These are phyloP conservation scores for Eucalyptus globulus DNA, from an alignment of 345 rosid species.

Conservation along the genomic window DNA sequence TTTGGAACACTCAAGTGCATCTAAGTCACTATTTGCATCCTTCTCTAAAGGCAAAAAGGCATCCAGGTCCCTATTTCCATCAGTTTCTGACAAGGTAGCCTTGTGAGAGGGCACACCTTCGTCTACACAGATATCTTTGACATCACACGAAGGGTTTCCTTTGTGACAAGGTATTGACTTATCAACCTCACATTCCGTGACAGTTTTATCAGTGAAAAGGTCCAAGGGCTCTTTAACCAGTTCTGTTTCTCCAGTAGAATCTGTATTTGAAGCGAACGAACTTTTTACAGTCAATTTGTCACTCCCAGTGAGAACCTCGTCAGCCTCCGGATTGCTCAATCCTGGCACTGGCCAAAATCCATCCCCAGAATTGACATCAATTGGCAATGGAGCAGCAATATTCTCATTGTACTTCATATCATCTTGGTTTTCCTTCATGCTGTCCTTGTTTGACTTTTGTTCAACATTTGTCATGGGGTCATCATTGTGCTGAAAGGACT, in stretches of 20 bases:
- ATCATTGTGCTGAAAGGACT: neutral
- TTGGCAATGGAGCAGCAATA: conserved; percentile 1
- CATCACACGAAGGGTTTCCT: conserved; percentile 38
- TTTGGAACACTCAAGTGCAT: neutral
- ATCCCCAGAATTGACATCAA: neutral
- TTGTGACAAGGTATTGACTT: conserved; percentile 57
- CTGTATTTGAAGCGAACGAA: neutral
- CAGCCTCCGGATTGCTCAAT: conserved; percentile 1
- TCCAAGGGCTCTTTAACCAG: conserved; percentile 14
- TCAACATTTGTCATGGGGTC: neutral
- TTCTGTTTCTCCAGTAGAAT: conserved; percentile 1
- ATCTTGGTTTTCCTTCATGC: neutral
- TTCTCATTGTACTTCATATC: conserved; percentile 9
- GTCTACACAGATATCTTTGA: conserved; percentile 75
- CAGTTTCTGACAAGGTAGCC: conserved; percentile 34
- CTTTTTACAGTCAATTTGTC: conserved; percentile 5
- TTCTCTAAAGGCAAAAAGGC: neutral
- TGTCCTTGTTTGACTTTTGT: neutral
- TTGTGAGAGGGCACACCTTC: conserved; percentile 52
- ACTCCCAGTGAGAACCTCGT: neutral
- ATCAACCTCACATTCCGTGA: conserved; percentile 41
- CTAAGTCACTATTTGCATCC: neutral
- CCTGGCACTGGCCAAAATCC: conserved; percentile 8
- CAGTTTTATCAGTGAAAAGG: conserved; percentile 49
- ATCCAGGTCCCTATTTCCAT: neutral